These are phyloP conservation scores for Verruconis gallopava DNA, from an alignment of 2,329 filamentous ascomycete species.

Conservation along the genomic window DNA sequence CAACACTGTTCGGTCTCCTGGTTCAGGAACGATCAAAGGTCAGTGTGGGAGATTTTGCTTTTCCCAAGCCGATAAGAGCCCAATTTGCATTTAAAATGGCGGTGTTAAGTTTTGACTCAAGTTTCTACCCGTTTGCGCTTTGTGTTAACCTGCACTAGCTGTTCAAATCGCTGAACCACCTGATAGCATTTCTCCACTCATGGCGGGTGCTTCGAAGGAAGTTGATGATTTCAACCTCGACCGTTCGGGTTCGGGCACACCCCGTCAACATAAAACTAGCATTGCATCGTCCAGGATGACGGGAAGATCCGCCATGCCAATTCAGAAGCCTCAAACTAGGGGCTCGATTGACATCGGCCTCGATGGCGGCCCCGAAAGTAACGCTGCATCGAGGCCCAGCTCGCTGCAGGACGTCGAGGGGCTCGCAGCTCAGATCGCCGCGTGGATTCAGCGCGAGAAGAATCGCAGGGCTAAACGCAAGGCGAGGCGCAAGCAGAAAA, in stretches of 20 bases:
- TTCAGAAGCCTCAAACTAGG: conserved; percentile 15
- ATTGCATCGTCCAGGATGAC: conserved; percentile 28
- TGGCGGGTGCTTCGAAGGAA: conserved; percentile 32
- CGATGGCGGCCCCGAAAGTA: conserved; percentile 4
- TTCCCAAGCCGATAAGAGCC: background rate
- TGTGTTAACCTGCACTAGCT: conserved; percentile 18
- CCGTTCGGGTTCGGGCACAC: conserved; percentile 21
- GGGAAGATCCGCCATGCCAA: conserved; percentile 25
- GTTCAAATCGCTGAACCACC: conserved; percentile 31
- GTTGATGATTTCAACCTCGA: conserved; percentile 28
- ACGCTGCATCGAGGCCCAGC: conserved; percentile 5
- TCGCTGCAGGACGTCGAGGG: conserved; percentile 3
- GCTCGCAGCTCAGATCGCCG: conserved; percentile 2
- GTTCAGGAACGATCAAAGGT: conserved; percentile 9
- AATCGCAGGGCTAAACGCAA: conserved; percentile 48
- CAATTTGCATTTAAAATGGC: background rate
- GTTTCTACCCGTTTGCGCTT: background rate
- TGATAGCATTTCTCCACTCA: conserved; percentile 34
- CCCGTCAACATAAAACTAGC: conserved; percentile 25
- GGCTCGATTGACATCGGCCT: background rate
- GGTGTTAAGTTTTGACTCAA: background rate
- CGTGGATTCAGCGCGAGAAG: conserved; percentile 72
- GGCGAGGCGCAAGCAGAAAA: conserved; percentile 11
- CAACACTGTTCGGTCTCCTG: conserved; percentile 5
- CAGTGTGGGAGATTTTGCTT: background rate